A percentile compares a stretch with the other conserved stretches of the same genome.
Evolutionary conservation across 352 stramenopile genomes (phyloP).

Genomic region (Globisporangium viniferum): DNA sequence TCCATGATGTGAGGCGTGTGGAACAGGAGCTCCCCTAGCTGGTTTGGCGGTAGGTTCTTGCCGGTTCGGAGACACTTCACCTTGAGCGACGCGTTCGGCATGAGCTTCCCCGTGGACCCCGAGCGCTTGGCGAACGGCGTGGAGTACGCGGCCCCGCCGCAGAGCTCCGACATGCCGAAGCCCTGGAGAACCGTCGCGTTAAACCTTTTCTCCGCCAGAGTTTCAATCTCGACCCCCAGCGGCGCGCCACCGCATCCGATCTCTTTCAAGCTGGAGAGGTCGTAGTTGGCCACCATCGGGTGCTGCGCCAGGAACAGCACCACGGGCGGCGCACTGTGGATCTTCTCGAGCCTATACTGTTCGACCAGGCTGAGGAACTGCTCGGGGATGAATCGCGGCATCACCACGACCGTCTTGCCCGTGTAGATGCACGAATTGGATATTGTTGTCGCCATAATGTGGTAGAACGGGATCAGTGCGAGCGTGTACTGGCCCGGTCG

Average conservation of each 20-base stretch:
- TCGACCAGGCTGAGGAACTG: slow-evolving; percentile 78
- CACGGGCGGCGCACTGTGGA: slow-evolving; percentile 83
- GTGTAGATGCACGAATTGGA: slow-evolving; percentile 68
- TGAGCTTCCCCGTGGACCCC: slow-evolving; percentile 24
- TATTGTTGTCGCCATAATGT: slow-evolving; percentile 90
- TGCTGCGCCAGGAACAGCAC: slow-evolving; percentile 78
- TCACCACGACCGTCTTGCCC: slow-evolving; percentile 69
- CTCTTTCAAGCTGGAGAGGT: slow-evolving; percentile 65
- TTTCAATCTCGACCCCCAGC: slow-evolving; percentile 67
- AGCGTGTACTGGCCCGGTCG: slow-evolving; percentile 66
- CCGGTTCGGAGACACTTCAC: slow-evolving; percentile 37
- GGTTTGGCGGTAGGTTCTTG: slow-evolving; percentile 25
- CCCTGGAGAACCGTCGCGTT: slow-evolving; percentile 33
- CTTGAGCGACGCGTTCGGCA: slow-evolving; percentile 34
- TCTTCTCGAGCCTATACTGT: slow-evolving; percentile 52
- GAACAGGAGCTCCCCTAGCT: slow-evolving; percentile 69
- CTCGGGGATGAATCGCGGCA: slow-evolving; percentile 84
- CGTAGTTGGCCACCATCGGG: slow-evolving; percentile 84
- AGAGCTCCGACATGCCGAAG: slow-evolving; percentile 58
- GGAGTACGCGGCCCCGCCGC: slow-evolving; percentile 1
- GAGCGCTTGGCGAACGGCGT: slow-evolving; percentile 7
- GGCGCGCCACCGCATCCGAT: slow-evolving; percentile 82
- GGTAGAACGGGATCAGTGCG: slow-evolving; percentile 90
- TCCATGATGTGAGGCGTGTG: slow-evolving; percentile 30
- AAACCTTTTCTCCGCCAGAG: slow-evolving; percentile 54